Base-by-base conservation (phyloP, 345 rosid genomes). In the Gossypium stocksii region DNA sequence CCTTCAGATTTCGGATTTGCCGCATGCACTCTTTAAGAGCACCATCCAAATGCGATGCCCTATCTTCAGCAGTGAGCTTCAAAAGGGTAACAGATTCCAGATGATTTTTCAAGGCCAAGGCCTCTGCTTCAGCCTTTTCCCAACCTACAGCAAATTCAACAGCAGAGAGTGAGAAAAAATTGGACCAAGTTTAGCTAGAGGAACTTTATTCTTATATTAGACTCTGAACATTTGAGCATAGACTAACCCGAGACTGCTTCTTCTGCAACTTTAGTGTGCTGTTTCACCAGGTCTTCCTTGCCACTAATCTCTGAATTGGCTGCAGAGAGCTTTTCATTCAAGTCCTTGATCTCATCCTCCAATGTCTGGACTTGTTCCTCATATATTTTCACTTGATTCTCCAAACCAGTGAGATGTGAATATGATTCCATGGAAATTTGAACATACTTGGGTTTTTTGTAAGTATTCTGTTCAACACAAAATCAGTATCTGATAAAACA, bases 91-190 rank as follows among this genome's bases (percentile, higher is more conserved):
- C 90, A 1, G 97, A 80, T 74, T 96, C 99, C 19, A 96, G 89
- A 82, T 85, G 87, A 22, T 82, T 93, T 81, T 96, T 93, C 85
- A 96, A 83, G 57, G 98, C 89, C 67, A 88, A 84, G 9, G 98
- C 98, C 76, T 96, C 98, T 49, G 97, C 93, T 82, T 96, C 98
- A 71, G 99, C 98, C 82, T 96, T 96, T 80, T 96, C 99, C 98
- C 99, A 96, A 11, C 99, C 98, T 95, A 87, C 74, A 75, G 60
- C 22, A 83, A 71, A 61, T 73, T 48, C 29, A 29, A 73, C 15
- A 25, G 68, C 44, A 66, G 38, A 67, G 20, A 62, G 15, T 79
- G 52, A 71, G 46, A 14, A 23, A 15, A 67, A 12, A 13, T 46
- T 11, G 34, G 34, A 13, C 27, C 66, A 46, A 66, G 56, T 44